These are phyloP conservation scores for Typha latifolia DNA, from an alignment of 176 grass and related monocot species.

Conservation along the genomic window DNA sequence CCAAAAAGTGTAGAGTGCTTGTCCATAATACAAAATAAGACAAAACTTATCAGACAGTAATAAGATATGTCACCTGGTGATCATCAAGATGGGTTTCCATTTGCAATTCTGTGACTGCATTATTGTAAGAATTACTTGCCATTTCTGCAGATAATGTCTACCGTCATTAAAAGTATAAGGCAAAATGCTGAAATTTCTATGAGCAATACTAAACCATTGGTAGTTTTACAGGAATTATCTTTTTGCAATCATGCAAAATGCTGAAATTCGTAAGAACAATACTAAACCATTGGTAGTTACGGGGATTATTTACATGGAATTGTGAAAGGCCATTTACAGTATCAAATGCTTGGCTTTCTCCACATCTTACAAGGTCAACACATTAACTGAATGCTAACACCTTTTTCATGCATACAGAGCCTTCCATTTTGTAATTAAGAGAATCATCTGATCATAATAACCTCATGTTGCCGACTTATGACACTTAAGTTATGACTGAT, in stretches of 20 bases:
- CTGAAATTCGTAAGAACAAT: not conserved
- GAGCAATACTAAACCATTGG: no score
- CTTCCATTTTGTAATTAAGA: not conserved
- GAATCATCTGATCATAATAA: not conserved
- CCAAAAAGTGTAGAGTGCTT: slow-evolving; percentile 4
- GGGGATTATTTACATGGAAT: no score
- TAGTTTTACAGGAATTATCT: no score
- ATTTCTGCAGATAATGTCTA: slow-evolving; percentile 29
- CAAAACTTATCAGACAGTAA: not conserved
- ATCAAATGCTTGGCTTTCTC: no score
- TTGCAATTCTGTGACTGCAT: slow-evolving; percentile 40
- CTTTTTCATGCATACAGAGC: no score
- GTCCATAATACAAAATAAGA: not conserved
- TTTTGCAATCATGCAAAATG: not conserved
- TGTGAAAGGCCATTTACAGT: no score
- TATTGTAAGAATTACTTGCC: slow-evolving; percentile 21
- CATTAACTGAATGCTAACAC: no score
- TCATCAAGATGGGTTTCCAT: slow-evolving; percentile 39
- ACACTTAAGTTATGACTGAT: no score
- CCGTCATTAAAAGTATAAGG: slow-evolving; percentile 11
- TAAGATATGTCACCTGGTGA: slow-evolving; percentile 37
- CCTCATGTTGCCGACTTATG: not conserved
- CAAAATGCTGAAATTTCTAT: not conserved
- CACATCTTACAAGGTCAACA: no score
- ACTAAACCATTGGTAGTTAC: no score